Percentiles rank a stretch among this genome's conserved stretches.
These are phyloP conservation scores for Quercus aquifolioides DNA, from an alignment of 306 rosid species.

Conservation along the genomic window DNA sequence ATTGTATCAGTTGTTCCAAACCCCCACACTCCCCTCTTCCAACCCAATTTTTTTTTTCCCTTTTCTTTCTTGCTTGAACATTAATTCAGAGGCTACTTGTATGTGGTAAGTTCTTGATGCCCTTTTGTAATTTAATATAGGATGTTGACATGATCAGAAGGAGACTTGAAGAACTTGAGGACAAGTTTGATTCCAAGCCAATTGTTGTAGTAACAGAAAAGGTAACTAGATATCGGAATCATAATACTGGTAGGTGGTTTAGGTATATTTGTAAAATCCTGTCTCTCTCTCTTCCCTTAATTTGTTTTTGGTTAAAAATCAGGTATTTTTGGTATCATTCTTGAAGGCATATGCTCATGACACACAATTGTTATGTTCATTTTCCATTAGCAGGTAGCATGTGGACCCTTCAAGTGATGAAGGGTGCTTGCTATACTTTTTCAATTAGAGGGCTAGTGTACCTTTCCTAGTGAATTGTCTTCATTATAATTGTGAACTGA, in stretches of 20 bases:
- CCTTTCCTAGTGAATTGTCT: background rate
- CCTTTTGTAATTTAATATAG: conserved; percentile 28
- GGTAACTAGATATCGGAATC: conserved; percentile 36
- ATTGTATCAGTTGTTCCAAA: background rate
- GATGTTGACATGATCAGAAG: conserved; percentile 54
- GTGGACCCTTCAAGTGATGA: background rate
- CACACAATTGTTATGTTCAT: background rate
- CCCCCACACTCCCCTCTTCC: background rate
- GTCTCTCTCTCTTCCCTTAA: too few relatives aligned
- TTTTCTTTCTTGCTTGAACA: background rate
- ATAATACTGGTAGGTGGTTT: background rate
- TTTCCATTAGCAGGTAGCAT: background rate
- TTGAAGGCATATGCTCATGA: background rate
- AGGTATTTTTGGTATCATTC: background rate
- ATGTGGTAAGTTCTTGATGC: background rate
- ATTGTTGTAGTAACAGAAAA: conserved; percentile 74
- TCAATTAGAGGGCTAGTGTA: background rate
- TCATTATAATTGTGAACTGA: background rate
- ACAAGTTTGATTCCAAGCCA: conserved; percentile 57
- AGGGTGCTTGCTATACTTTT: background rate
- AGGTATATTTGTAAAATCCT: background rate
- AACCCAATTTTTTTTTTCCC: background rate
- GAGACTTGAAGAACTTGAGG: conserved; percentile 54
- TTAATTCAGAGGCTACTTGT: conserved; percentile 5
- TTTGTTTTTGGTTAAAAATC: background rate